These are phyloP conservation scores for Irpex lacteus DNA, from an alignment of 1,284 basidiomycete species.

Conservation along the genomic window DNA sequence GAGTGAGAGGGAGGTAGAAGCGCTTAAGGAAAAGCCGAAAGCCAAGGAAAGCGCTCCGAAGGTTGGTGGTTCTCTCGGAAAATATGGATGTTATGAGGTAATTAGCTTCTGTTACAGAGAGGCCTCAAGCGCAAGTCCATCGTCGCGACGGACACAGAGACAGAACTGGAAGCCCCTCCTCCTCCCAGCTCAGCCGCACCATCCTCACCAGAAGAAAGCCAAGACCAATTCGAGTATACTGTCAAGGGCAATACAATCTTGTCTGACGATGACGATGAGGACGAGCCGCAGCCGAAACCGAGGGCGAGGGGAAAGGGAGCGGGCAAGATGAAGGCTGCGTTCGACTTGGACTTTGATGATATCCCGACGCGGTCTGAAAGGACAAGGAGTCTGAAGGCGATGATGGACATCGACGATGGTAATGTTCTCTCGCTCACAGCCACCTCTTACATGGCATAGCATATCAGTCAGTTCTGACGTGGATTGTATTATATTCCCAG, in stretches of 20 bases:
- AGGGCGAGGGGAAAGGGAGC: constrained; percentile 21
- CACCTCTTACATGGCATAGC: too few species aligned
- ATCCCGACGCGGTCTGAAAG: constrained; percentile 31
- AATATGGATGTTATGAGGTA: neutral
- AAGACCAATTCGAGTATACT: constrained; percentile 9
- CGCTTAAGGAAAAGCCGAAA: constrained; percentile 2
- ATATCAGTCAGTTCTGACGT: neutral
- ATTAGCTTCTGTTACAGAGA: constrained; percentile 33
- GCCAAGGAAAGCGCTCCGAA: constrained; percentile 3
- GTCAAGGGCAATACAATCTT: constrained; percentile 47
- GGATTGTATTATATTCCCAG: neutral
- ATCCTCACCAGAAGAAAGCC: neutral
- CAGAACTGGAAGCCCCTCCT: constrained; percentile 16
- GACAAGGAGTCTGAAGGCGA: constrained; percentile 42
- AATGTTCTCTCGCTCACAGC: too few species aligned
- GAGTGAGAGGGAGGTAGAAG: neutral
- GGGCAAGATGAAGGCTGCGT: constrained; percentile 24
- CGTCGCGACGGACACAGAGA: constrained; percentile 16
- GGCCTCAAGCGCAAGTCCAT: constrained; percentile 56
- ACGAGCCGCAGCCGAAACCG: constrained; percentile 18
- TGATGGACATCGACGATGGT: constrained; percentile 81
- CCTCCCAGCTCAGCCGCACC: constrained; percentile 10
- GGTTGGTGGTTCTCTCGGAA: neutral
- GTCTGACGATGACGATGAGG: constrained; percentile 60
- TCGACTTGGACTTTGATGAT: constrained; percentile 31